Evolutionary conservation across 2,329 filamentous ascomycete species (phyloP).

Genomic region (Trichoderma guizhouense): DNA sequence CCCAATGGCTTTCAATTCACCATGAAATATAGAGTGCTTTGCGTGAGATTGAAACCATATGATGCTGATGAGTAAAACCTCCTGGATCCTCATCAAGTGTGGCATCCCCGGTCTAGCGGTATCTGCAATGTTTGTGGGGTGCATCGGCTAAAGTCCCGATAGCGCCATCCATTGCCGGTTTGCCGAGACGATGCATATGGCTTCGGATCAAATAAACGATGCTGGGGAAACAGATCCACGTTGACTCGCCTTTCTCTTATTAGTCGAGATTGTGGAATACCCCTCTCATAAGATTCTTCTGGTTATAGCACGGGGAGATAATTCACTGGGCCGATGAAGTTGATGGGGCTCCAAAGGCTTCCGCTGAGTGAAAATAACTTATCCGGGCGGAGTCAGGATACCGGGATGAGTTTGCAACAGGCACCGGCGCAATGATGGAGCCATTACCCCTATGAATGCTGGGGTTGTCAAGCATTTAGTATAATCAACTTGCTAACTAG

Average conservation of each 20-base stretch:
- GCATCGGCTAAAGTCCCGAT: background rate
- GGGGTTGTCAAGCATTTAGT: background rate
- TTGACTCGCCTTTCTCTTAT: conserved; percentile 17
- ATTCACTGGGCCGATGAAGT: conserved; percentile 37
- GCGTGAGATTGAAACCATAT: background rate
- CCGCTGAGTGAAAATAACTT: conserved; percentile 27
- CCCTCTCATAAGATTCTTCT: conserved; percentile 31
- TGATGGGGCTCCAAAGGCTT: conserved; percentile 30
- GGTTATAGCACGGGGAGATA: conserved; percentile 35
- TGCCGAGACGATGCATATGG: background rate
- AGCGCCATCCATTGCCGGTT: background rate
- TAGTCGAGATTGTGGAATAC: conserved; percentile 37
- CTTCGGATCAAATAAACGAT: conserved; percentile 15
- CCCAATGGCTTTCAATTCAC: background rate
- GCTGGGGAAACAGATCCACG: background rate
- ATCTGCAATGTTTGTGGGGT: background rate
- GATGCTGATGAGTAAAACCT: background rate
- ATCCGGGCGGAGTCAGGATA: background rate
- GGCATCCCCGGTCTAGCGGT: background rate
- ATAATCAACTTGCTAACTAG: background rate
- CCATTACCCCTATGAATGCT: background rate
- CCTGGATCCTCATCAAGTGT: background rate
- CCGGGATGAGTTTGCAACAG: background rate
- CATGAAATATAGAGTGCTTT: background rate
- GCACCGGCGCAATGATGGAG: background rate